These are phyloP conservation scores for Trichoderma koningii DNA, from an alignment of 2,329 filamentous ascomycete species.

Conservation along the genomic window DNA sequence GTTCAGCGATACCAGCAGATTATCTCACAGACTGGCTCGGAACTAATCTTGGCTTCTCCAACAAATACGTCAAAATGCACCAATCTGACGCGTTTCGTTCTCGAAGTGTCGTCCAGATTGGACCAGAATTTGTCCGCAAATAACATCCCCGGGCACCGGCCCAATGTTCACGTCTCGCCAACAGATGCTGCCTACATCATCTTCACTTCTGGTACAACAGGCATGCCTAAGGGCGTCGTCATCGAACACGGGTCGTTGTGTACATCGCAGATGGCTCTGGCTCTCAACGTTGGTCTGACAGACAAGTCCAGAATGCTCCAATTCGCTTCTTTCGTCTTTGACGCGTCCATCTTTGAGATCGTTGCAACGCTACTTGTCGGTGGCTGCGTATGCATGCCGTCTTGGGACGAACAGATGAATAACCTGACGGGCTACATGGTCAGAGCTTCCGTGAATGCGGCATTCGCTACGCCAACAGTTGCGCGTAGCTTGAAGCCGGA, in stretches of 20 bases:
- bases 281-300: not conserved
- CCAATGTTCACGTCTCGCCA: not conserved
- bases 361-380: constrained; percentile 13
- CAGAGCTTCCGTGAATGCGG: not conserved
- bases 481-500: not conserved
- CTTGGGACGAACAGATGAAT: constrained; percentile 24
- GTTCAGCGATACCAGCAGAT: not conserved
- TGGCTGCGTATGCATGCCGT: constrained; percentile 29
- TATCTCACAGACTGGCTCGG: not conserved
- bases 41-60: constrained; percentile 4
- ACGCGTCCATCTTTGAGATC: constrained; percentile 27
- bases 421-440: not conserved
- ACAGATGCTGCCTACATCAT: constrained; percentile 14
- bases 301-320: constrained; percentile 14
- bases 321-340: constrained; percentile 29
- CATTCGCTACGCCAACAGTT: constrained; percentile 15
- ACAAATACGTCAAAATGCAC: not conserved
- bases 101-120: not conserved
- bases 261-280: not conserved
- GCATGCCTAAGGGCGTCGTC: constrained; percentile 22
- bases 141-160: too few species aligned
- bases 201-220: constrained; percentile 26
- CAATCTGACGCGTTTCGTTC: not conserved
- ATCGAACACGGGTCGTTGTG: constrained; percentile 9
- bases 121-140: not conserved